Conservation (phyloP, 257 asterid species). For the Lycium barbarum region DNA sequence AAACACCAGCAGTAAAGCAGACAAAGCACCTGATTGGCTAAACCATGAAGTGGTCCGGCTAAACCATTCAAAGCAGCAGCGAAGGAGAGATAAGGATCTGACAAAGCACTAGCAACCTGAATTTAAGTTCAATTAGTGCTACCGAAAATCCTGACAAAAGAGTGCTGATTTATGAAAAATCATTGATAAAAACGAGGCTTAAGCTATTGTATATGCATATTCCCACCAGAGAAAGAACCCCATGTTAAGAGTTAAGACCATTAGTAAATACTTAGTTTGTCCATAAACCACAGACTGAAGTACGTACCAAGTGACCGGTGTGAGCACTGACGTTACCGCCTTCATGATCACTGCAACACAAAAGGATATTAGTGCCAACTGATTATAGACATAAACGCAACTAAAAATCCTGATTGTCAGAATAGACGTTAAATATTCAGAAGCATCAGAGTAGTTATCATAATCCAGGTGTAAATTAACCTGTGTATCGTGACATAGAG, state of each 20-base stretch:
- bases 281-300: constrained; percentile 27
- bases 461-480: constrained; percentile 40
- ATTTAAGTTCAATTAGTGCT: constrained; percentile 30
- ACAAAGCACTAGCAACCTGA: constrained; percentile 98
- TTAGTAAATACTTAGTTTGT: constrained; percentile 19
- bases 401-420: background rate
- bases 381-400: background rate
- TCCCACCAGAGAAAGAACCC: background rate
- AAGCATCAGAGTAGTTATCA: constrained; percentile 5
- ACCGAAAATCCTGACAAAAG: background rate
- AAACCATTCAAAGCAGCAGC: constrained; percentile 99
- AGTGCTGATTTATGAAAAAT: constrained; percentile 1
- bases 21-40: constrained; percentile 92
- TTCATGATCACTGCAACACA: constrained; percentile 88
- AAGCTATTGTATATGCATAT: background rate
- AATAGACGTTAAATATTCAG: background rate
- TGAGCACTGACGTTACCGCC: constrained; percentile 99
- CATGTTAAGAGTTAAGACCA: background rate
- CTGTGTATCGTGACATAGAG: constrained; percentile 93
- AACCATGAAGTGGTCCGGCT: constrained; percentile 99
- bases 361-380: constrained; percentile 20
- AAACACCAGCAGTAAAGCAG: background rate
- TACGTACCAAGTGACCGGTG: constrained; percentile 97
- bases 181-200: background rate
- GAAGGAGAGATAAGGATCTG: constrained; percentile 98